Evolutionary conservation across 352 stramenopile species (phyloP).

Genomic region (Phytophthora brassicae): DNA sequence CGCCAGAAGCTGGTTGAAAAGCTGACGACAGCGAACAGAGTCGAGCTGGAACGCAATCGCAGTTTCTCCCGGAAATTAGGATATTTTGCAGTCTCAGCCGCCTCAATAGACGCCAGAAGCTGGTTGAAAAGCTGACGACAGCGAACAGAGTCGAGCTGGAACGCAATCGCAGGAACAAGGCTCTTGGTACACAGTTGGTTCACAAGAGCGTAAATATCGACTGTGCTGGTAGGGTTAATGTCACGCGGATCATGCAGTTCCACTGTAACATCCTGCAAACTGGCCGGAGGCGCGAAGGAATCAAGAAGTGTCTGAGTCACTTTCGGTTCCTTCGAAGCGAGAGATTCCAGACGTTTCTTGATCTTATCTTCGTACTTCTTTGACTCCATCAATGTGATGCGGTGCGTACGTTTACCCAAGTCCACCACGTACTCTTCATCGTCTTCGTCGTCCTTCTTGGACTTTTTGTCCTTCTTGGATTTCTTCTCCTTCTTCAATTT

Average conservation of each 20-base stretch:
- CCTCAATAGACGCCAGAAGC: conserved; percentile 72
- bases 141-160: conserved; percentile 87
- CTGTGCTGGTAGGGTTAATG: conserved; percentile 51
- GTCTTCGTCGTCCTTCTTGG: conserved; percentile 70
- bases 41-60: conserved; percentile 91
- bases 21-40: conserved; percentile 82
- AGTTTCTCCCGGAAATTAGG: conserved; percentile 93
- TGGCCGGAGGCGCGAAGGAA: conserved; percentile 70
- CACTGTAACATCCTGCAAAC: conserved; percentile 64
- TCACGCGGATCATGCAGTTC: conserved; percentile 53
- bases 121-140: conserved; percentile 88
- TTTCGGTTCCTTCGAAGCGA: conserved; percentile 90
- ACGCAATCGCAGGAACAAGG: conserved; percentile 83
- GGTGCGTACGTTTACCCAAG: conserved; percentile 79
- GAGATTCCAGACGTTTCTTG: conserved; percentile 90
- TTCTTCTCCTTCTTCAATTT: conserved; percentile 55
- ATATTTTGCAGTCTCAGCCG: conserved; percentile 69
- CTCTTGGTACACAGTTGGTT: conserved; percentile 61
- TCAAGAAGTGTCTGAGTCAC: conserved; percentile 83
- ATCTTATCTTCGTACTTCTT: conserved; percentile 98
- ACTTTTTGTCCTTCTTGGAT: conserved; percentile 71
- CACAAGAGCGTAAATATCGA: conserved; percentile 73
- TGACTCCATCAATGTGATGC: conserved; percentile 97
- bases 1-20: conserved; percentile 79
- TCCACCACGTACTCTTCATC: conserved; percentile 62